Base-by-base conservation (phyloP, 441 rosid species). In the Pelargonium cotyledonis region DNA sequence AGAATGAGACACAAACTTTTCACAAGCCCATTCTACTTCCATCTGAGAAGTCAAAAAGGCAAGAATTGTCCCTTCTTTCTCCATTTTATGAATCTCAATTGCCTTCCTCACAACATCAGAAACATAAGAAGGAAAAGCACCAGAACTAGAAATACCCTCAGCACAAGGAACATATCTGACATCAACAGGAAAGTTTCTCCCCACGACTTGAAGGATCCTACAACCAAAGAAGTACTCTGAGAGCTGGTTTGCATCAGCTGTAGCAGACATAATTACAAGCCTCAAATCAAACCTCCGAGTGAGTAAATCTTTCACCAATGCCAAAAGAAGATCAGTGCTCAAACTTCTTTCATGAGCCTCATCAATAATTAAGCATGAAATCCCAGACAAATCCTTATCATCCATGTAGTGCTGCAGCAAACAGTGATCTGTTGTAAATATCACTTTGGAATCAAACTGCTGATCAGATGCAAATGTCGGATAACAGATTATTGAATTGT, bases 311-410 rank as follows among this genome's bases (percentile, higher is more conserved):
- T 83, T 89, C 19, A 91, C 76, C 85, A 86, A 73, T 16, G 95
- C 92, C 84, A 94, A 78, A 51, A 94, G 90, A 51, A 94, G 90
- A 81, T 94, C 98, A 9, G 97, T 91, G 82, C 84, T 88, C 84
- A 94, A 79, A 82, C 93, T 94, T 80, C 97, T 88, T 80, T 94
- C 98, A 80, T 94, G 97, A 72, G 98, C 98, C 84, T 91, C 98
- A 43, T 94, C 98, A 63, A 94, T 63, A 70, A 94, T 80, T 76
- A 94, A 81, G 66, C 91, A 91, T 4, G 97, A 94, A 80, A 94
- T 76, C 66, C 88, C 88, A 71, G 89, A 79, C 80, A 94, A 85
- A 72, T 72, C 78, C 78, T 78, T 77, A 74, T 91, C 96, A 58
- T 77, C 79, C 81, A 91, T 82, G 75, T 85, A 88, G 69, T 82